These are phyloP conservation scores for Chrysanthemum makinoi DNA, from an alignment of 129 eudicot genomes.

Conservation along the genomic window DNA sequence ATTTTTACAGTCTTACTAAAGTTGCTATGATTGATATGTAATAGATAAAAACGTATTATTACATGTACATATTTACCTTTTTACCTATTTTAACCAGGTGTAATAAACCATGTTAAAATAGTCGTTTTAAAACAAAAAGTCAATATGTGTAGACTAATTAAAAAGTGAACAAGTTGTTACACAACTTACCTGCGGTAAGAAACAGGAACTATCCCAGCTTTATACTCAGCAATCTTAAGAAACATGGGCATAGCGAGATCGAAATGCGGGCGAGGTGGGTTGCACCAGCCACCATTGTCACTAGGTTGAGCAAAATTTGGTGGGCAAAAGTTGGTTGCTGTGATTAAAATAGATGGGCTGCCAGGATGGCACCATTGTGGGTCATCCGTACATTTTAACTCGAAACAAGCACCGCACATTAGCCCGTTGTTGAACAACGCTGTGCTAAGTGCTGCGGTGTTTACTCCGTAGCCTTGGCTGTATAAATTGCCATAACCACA, in stretches of 20 bases:
- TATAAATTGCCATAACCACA: conserved; percentile 65
- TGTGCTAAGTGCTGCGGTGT: conserved; percentile 67
- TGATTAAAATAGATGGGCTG: conserved; percentile 55
- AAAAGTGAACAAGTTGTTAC: not conserved
- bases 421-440: conserved; percentile 58
- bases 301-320: conserved; percentile 56
- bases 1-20: no score
- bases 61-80: no score
- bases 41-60: no score
- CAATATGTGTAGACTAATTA: conserved; percentile 5
- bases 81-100: not conserved
- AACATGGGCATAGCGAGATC: conserved; percentile 75
- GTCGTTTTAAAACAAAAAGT: not conserved
- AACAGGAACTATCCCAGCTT: conserved; percentile 65
- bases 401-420: conserved; percentile 63
- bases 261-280: conserved; percentile 65
- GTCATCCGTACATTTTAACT: conserved; percentile 50
- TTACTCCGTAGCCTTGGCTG: conserved; percentile 69
- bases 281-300: conserved; percentile 69
- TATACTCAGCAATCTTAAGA: conserved; percentile 52
- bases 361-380: conserved; percentile 65
- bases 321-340: conserved; percentile 68
- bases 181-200: conserved; percentile 53
- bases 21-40: no score
- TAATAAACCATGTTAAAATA: no score